Percentiles rank a stretch among this genome's conserved stretches.
Conservation (phyloP, 352 stramenopile species). For the Globisporangium acanthophoron region DNA sequence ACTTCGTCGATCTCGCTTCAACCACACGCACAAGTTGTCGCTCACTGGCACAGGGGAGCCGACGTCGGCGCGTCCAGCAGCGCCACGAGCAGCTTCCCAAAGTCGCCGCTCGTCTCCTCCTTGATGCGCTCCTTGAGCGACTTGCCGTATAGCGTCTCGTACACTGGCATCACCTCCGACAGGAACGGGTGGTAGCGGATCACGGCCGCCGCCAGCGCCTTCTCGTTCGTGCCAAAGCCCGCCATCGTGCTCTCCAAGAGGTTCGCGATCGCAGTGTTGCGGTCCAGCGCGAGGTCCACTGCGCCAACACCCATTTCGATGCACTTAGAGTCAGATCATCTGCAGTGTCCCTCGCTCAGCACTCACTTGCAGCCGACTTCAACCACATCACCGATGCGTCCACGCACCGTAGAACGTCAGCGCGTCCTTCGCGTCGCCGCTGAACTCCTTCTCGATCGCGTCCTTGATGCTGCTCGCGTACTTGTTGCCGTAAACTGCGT, state of each 20-base stretch:
- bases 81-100: slow-evolving; percentile 55
- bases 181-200: slow-evolving; percentile 71
- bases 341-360: neutral
- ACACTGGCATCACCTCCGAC: slow-evolving; percentile 38
- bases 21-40: neutral
- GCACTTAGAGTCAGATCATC: too few species aligned
- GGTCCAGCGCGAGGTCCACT: slow-evolving; percentile 52
- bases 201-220: slow-evolving; percentile 47
- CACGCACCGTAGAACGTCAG: slow-evolving; percentile 48
- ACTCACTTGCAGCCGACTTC: neutral
- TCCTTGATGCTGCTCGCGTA: slow-evolving; percentile 44
- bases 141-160: slow-evolving; percentile 55
- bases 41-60: slow-evolving; percentile 5
- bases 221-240: slow-evolving; percentile 65
- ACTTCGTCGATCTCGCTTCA: neutral
- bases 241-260: slow-evolving; percentile 63
- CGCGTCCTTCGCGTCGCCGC: slow-evolving; percentile 36
- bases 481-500: slow-evolving; percentile 56
- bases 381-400: neutral
- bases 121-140: slow-evolving; percentile 54
- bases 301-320: neutral
- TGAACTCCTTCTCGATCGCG: slow-evolving; percentile 70
- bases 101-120: slow-evolving; percentile 46
- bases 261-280: slow-evolving; percentile 54
- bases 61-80: slow-evolving; percentile 37